phyloP scores from a whole-genome alignment of 495 filamentous ascomycete genomes.

The Neurospora hispaniola region DNA sequence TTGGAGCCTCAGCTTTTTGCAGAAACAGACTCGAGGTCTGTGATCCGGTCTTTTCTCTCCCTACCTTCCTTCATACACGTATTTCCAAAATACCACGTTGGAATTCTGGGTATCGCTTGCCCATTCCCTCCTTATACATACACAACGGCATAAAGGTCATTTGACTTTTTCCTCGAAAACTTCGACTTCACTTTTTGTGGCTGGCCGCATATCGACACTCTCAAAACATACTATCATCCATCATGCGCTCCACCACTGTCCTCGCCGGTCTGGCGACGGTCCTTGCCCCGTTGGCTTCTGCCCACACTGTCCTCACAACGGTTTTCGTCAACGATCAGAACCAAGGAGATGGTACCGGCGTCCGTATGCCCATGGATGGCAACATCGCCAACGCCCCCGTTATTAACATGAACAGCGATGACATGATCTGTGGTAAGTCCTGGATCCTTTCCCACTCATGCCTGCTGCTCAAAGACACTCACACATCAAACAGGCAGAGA shows the following conservation, averaged over 20 bases:
- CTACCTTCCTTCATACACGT: not conserved
- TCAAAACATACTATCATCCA: not conserved
- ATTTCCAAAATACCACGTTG: not conserved
- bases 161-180: not conserved
- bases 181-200: slow-evolving; percentile 1
- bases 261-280: slow-evolving; percentile 19
- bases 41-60: slow-evolving; percentile 1
- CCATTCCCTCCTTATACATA: not conserved
- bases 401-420: slow-evolving; percentile 34
- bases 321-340: slow-evolving; percentile 52
- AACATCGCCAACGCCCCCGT: slow-evolving; percentile 44
- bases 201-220: not conserved
- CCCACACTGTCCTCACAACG: slow-evolving; percentile 59
- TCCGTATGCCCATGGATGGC: slow-evolving; percentile 50
- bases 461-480: not conserved
- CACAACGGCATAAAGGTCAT: not conserved
- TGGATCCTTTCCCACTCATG: not conserved
- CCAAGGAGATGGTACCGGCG: slow-evolving; percentile 59
- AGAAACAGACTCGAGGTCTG: not conserved
- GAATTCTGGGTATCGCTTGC: not conserved
- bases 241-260: slow-evolving; percentile 17
- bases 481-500: slow-evolving; percentile 35
- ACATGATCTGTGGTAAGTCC: slow-evolving; percentile 61
- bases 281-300: slow-evolving; percentile 24
- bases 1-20: not conserved